Percentiles rank a stretch among this genome's conserved stretches.
Conservation (phyloP, 768 basidiomycete genomes). For the Clitopilus passeckerianus region DNA sequence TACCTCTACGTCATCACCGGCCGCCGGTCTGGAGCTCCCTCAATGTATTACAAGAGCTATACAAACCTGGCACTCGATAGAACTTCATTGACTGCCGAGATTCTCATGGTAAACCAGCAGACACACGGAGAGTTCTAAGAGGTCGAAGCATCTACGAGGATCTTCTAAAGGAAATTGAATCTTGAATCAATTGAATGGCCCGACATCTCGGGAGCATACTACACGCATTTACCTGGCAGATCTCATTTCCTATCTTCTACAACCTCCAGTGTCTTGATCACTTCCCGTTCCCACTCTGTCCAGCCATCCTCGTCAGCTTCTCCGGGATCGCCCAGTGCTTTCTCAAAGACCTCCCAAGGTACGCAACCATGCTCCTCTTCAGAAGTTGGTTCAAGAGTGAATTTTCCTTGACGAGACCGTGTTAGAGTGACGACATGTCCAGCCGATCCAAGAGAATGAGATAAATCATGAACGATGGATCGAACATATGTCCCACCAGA, state of each 20-base stretch:
- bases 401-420: conserved; percentile 85
- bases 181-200: neutral
- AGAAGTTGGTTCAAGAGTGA: conserved; percentile 44
- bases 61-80: no score
- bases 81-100: no score
- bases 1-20: no score
- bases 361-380: conserved; percentile 58
- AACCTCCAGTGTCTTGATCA: conserved; percentile 63
- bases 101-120: no score
- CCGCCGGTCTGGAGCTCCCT: no score
- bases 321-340: conserved; percentile 47
- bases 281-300: conserved; percentile 77
- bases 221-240: neutral
- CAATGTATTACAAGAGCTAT: no score
- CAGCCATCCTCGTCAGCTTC: conserved; percentile 65
- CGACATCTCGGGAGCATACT: conserved; percentile 1
- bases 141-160: no score
- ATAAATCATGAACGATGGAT: conserved; percentile 92
- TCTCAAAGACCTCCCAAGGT: conserved; percentile 71
- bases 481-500: conserved; percentile 97
- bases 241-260: conserved; percentile 29
- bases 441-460: conserved; percentile 75
- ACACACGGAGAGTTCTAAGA: no score
- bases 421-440: conserved; percentile 92
- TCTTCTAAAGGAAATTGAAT: no score